Evolutionary conservation across 257 asterid species (phyloP).

Genomic region (Plantago ovata): DNA sequence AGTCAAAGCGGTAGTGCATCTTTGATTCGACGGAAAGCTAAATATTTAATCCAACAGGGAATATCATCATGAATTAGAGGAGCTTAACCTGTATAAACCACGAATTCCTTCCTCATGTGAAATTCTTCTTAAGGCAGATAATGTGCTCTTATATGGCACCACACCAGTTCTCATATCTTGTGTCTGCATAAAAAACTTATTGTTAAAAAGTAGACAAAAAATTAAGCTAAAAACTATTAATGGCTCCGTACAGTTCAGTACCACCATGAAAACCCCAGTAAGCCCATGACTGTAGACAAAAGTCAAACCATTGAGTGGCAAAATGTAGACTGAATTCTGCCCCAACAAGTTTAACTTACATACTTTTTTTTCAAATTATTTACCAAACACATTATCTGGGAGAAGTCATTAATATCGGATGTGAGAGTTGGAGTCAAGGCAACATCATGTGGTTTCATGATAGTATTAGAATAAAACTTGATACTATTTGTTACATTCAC

Average conservation of each 20-base stretch:
- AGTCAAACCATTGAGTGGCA: neutral
- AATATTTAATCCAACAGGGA: constrained; percentile 12
- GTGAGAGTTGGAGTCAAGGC: too few relatives aligned
- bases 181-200: constrained; percentile 52
- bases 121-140: constrained; percentile 78
- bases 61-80: constrained; percentile 14
- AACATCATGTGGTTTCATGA: too few relatives aligned
- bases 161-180: constrained; percentile 67
- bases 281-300: constrained; percentile 4
- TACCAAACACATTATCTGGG: too few relatives aligned
- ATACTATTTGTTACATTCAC: too few relatives aligned
- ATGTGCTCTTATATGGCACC: constrained; percentile 70
- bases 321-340: too few relatives aligned
- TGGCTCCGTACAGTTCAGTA: constrained; percentile 8
- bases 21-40: too few relatives aligned
- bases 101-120: constrained; percentile 83
- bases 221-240: constrained; percentile 14
- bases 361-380: too few relatives aligned
- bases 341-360: too few relatives aligned
- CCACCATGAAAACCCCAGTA: neutral
- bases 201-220: constrained; percentile 20
- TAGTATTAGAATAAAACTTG: too few relatives aligned
- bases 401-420: too few relatives aligned
- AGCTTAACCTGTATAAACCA: constrained; percentile 80
- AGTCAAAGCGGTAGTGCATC: too few relatives aligned